A percentile compares a stretch with the other conserved stretches of the same genome.
phyloP scores from a whole-genome alignment of 345 rosid species.

The Murraya koenigii region DNA sequence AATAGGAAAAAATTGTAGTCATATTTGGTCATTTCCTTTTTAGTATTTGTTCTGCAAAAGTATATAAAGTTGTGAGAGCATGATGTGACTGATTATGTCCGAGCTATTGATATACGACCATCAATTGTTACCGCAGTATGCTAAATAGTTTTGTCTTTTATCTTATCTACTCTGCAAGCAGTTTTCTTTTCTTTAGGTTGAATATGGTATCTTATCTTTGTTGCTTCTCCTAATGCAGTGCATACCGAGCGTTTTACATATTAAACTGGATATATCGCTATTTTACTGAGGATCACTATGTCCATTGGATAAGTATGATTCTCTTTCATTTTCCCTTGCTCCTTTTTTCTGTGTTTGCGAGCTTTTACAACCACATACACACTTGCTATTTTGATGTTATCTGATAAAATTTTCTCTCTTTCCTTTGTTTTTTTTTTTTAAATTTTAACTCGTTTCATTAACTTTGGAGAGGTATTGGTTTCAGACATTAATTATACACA shows the following conservation, averaged over 20 bases:
- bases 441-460: neutral
- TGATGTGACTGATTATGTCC: neutral
- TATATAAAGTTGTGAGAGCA: neutral
- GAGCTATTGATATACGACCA: neutral
- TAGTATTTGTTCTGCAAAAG: neutral
- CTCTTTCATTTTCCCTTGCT: constrained; percentile 9
- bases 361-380: neutral
- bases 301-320: constrained; percentile 76
- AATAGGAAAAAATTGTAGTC: neutral
- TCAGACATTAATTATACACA: neutral
- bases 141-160: neutral
- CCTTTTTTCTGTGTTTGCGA: neutral
- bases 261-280: constrained; percentile 78
- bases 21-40: neutral
- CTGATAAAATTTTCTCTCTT: neutral
- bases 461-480: neutral
- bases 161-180: neutral
- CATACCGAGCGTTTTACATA: constrained; percentile 66
- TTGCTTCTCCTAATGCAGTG: constrained; percentile 40
- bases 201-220: neutral
- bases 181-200: neutral
- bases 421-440: neutral
- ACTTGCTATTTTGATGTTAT: neutral
- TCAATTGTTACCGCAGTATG: neutral
- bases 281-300: constrained; percentile 65